phyloP scores from a whole-genome alignment of 164 flowering plant species.

The Nymphaea thermarum region DNA sequence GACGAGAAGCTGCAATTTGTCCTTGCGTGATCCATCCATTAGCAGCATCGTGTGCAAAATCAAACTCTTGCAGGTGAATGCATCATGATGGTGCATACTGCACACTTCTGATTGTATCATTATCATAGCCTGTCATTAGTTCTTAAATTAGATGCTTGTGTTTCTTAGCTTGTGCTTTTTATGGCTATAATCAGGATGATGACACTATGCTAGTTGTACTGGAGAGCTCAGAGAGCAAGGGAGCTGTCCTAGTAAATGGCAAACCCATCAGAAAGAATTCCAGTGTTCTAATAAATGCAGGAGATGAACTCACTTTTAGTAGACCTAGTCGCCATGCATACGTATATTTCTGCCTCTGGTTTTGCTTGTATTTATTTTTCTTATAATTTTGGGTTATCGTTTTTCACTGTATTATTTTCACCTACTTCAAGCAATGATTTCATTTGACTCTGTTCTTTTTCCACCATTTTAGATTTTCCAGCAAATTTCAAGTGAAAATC shows the following conservation, averaged over 20 bases:
- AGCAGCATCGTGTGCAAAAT: slow-evolving; percentile 49
- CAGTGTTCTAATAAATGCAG: slow-evolving; percentile 42
- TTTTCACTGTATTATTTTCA: too few species aligned
- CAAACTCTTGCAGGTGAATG: slow-evolving; percentile 46
- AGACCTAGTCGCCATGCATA: slow-evolving; percentile 55
- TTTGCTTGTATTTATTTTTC: too few species aligned
- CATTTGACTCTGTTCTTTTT: too few species aligned
- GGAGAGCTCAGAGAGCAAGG: slow-evolving; percentile 75
- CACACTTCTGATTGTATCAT: too few species aligned
- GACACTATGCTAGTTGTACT: slow-evolving; percentile 43
- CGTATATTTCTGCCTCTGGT: slow-evolving; percentile 44
- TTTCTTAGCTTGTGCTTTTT: slow-evolving; percentile 12
- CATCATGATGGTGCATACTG: too few species aligned
- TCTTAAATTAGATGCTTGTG: too few species aligned
- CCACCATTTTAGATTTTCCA: slow-evolving; percentile 50
- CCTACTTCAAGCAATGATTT: too few species aligned
- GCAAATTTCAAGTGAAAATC: slow-evolving; percentile 29
- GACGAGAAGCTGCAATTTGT: slow-evolving; percentile 34
- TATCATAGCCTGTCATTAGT: too few species aligned
- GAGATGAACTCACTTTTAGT: slow-evolving; percentile 76
- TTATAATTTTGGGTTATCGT: too few species aligned
- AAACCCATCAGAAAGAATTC: slow-evolving; percentile 32
- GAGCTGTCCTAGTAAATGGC: slow-evolving; percentile 69
- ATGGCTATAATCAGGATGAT: slow-evolving; percentile 58
- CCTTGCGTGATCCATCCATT: slow-evolving; percentile 36